Conservation (phyloP, 768 basidiomycete species). For the Calocybe gangraenosa region DNA sequence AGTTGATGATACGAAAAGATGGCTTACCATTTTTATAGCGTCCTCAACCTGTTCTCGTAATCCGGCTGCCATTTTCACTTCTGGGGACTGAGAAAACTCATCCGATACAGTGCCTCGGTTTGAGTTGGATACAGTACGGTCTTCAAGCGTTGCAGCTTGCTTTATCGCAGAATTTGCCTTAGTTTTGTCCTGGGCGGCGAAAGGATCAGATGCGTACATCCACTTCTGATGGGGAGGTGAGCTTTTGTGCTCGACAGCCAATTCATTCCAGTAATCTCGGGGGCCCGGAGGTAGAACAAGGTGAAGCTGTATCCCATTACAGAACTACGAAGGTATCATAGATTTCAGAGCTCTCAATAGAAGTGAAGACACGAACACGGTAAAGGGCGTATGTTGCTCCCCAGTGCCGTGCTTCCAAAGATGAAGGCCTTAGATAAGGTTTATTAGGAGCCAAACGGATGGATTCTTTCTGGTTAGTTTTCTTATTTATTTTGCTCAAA, state of each 20-base stretch:
- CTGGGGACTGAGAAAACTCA: slow-evolving; percentile 50
- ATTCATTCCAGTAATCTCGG: slow-evolving; percentile 81
- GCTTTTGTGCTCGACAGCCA: slow-evolving; percentile 66
- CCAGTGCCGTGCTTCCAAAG: slow-evolving; percentile 86
- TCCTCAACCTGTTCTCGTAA: slow-evolving; percentile 80
- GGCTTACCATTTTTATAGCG: slow-evolving; percentile 66
- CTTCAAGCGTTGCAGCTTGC: slow-evolving; percentile 23
- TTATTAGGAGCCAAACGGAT: slow-evolving; percentile 75
- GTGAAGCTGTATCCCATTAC: slow-evolving; percentile 71
- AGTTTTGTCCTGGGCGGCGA: slow-evolving; percentile 65
- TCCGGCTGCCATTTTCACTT: slow-evolving; percentile 78
- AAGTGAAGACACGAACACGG: slow-evolving; percentile 53
- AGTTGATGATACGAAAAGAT: slow-evolving; percentile 8
- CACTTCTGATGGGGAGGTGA: slow-evolving; percentile 69
- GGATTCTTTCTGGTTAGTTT: slow-evolving; percentile 61
- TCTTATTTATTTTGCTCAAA: slow-evolving; percentile 66
- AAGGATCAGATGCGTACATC: slow-evolving; percentile 90
- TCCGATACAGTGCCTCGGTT: slow-evolving; percentile 18
- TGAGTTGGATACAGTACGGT: slow-evolving; percentile 15
- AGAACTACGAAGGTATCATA: slow-evolving; percentile 47
- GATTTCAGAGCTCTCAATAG: slow-evolving; percentile 16
- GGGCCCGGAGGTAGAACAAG: slow-evolving; percentile 78
- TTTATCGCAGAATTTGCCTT: slow-evolving; percentile 52
- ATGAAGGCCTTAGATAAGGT: slow-evolving; percentile 58
- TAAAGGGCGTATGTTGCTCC: slow-evolving; percentile 85